Percentiles rank a stretch among this genome's conserved stretches.
These are phyloP conservation scores for Apiotrichum veenhuisii DNA, from an alignment of 1,284 basidiomycete genomes.

Conservation along the genomic window DNA sequence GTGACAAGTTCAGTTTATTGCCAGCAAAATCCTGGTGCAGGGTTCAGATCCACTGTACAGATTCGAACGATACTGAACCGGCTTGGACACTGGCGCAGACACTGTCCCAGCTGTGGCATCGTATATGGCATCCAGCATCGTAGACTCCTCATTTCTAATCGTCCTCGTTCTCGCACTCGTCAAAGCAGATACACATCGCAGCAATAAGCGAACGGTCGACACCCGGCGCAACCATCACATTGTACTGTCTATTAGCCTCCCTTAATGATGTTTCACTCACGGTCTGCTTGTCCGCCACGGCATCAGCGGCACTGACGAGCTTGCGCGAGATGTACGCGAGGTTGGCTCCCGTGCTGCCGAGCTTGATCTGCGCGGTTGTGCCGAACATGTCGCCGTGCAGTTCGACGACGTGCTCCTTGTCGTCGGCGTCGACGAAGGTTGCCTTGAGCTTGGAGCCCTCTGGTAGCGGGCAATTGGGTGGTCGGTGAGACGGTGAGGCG, in stretches of 20 bases:
- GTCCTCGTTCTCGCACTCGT: conserved; percentile 43
- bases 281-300: conserved; percentile 12
- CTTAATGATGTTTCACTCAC: conserved; percentile 1
- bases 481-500: neutral
- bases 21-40: no score
- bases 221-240: conserved; percentile 48
- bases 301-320: conserved; percentile 3
- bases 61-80: no score
- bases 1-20: no score
- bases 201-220: conserved; percentile 51
- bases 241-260: conserved; percentile 31
- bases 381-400: conserved; percentile 13
- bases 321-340: conserved; percentile 12
- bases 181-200: conserved; percentile 50
- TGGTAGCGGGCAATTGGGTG: neutral
- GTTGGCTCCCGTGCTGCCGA: neutral
- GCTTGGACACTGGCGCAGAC: no score
- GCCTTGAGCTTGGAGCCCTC: conserved; percentile 9
- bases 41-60: no score
- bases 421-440: neutral
- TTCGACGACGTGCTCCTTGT: conserved; percentile 4
- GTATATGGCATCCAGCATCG: no score
- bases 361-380: conserved; percentile 7
- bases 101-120: no score
- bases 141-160: no score